Base-by-base conservation (phyloP, 2,329 filamentous ascomycete genomes). In the Blastomyces gilchristii region DNA sequence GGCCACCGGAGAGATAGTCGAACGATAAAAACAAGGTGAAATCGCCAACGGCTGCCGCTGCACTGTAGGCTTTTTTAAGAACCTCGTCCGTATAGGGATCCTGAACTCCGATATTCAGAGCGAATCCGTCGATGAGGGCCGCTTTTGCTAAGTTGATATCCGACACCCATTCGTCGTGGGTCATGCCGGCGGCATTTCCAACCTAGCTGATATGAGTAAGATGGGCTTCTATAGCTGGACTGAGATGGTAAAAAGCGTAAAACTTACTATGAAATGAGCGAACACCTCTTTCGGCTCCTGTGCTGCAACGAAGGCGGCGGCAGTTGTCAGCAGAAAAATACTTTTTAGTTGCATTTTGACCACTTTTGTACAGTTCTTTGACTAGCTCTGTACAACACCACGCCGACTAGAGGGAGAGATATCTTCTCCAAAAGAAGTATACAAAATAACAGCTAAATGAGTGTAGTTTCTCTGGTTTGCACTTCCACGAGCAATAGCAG, bases 1-100 rank as follows among this genome's bases (percentile, higher is more conserved):
- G 65, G 0, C 71, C 73, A 28, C 69, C 70, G 0, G 71, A 71
- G 0, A 69, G 68, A 64, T 76, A 77, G 60, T 77, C 75, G 43
- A 77, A 73, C 3, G 74, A 76, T 39, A 76, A 67, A 61, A 77
- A 76, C 5, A 76, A 66, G 2, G 69, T 70, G 62, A 76, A 77
- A 34, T 69, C 63, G 8, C 70, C 69, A 22, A 71, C 50, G 12
- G 63, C 67, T 58, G 72, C 68, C 0, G 73, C 73, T 1, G 69
- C 71, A 34, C 66, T 50, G 59, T 72, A 74, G 0, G 72, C 72
- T n/a, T 62, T 69, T 14, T 68, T 62, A 4, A 74, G 69, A 9
- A 70, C 68, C 6, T 59, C 57, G 31, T 73, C 68, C 37, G 69
- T 74, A 54, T 72, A 71, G 16, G 63, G 56, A 59, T 75, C 73